Evolutionary conservation across 2,329 filamentous ascomycete species (phyloP), one percentile per base, ranked within the genome.

Genomic region (Lecanicillium sp.): DNA sequence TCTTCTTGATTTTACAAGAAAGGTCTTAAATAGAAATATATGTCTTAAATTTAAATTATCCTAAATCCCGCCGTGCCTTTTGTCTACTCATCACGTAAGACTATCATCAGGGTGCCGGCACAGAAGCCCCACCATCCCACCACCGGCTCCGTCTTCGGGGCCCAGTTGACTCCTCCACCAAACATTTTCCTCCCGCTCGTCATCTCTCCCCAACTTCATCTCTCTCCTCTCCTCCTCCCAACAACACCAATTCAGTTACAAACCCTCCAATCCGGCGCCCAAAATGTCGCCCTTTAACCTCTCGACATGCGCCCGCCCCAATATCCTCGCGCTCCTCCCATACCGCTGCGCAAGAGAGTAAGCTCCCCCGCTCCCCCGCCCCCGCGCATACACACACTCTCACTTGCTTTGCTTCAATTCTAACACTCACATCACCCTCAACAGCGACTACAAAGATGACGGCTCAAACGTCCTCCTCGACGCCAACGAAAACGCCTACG

Each of bases 371-470:
- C 42, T 40, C 38, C 43, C 42, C 36, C 40, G 43, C 37, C 34
- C 35, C 33, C 19, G 18, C 29, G 32, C 39, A 40, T 33, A 31
- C 39, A 35, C 17, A 30, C 17, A 25, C 29, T 4, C 19, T 39
- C 39, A 35, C 48, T 56, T 50, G 54, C 48, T 12, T 28, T 9
- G 20, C 13, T 15, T 25, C n/a, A 15, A 31, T 9, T 7, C 25
- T 9, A 11, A 29, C 22, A 9, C 40, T 44, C 47, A 29, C 39
- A 44, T 18, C 35, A 30, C 33, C 36, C 51, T 36, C 54, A 34
- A 36, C 56, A 94, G 87, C 67, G 92, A 98, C 74, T 96, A 98
- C 75, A 95, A 98, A 68, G 90, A 98, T 60, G 85, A 98, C 58
- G 92, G 92, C 50, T 90, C 80, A 43, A 96, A 96, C 56, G 80